These are phyloP conservation scores for Alnus glutinosa DNA, from an alignment of 306 rosid genomes.

Conservation along the genomic window DNA sequence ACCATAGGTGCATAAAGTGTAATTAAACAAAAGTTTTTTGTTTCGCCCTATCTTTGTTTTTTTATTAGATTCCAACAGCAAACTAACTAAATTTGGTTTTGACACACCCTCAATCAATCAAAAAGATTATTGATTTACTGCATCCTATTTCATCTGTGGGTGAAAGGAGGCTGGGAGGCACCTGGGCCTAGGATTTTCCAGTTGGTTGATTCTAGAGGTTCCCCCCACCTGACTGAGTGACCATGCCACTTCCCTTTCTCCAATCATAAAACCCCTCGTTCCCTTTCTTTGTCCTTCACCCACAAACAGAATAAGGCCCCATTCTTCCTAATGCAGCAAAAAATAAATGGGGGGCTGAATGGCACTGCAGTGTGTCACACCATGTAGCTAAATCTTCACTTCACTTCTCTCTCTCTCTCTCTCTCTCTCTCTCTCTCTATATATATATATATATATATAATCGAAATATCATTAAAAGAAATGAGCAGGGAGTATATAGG, in stretches of 20 bases:
- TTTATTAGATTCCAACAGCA: background rate
- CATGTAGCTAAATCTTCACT: background rate
- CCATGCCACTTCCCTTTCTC: background rate
- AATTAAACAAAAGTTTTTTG: background rate
- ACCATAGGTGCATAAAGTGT: no score
- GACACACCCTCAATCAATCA: background rate
- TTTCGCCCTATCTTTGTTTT: background rate
- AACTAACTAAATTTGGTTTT: background rate
- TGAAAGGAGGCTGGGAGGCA: background rate
- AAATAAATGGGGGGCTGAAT: background rate
- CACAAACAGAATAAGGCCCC: background rate
- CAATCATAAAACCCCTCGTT: background rate
- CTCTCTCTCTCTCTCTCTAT: no score
- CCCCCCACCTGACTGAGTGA: background rate
- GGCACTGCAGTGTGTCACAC: background rate
- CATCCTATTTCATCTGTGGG: background rate
- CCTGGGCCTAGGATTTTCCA: background rate
- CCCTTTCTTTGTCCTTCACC: background rate
- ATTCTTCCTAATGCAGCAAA: background rate
- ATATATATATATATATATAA: no score
- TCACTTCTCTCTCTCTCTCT: no score
- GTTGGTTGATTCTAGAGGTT: background rate
- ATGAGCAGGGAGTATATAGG: no score
- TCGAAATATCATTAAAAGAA: no score
- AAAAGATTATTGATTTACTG: background rate